Base-by-base conservation (phyloP, 2,329 filamentous ascomycete genomes). In the Penicillium sp. region DNA sequence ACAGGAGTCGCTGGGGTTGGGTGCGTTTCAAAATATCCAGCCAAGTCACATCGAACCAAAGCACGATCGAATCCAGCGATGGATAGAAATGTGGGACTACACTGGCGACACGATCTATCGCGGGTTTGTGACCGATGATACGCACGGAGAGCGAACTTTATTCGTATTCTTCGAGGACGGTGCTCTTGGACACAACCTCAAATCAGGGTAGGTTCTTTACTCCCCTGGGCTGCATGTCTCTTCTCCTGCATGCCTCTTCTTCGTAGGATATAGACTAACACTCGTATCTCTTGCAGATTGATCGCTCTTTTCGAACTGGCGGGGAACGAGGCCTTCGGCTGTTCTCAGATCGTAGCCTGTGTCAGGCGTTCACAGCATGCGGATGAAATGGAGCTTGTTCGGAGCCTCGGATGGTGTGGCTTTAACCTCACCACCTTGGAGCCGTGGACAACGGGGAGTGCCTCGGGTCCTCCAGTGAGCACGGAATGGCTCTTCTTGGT, bases 251-350 rank as follows among this genome's bases (percentile, higher is more conserved):
- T n/a, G n/a, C n/a, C n/a, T n/a, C n/a, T n/a, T n/a, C n/a, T n/a
- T n/a, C n/a, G 35, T 3, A 9, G 7, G 13, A 14, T 11, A 11
- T 22, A 10, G n/a, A 11, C 34, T 42, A 11, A 37, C 16, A 29
- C 23, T 7, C 35, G 2, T 32, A 6, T 16, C 13, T 36, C 13
- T 14, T 26, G 35, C 59, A 90, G 86, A 63, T 79, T 96, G 42
- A 89, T 95, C 77, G 87, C 88, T 52, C 79, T 95, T 47, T 91
- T 95, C 60, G 90, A 95, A 74, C 79, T 96, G 50, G 88, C 87
- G 60, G 84, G 86, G 60, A 78, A 80, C 50, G 81, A 87, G 32
- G 66, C 69, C 47, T 80, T 95, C 65, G 81, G 77, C 59, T 95
- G 89, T 71, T 78, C 80, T 45, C 81, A 86, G 63, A 80, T 95